Base-by-base conservation (phyloP, 2,329 filamentous ascomycete species). In the Akanthomyces muscarius region DNA sequence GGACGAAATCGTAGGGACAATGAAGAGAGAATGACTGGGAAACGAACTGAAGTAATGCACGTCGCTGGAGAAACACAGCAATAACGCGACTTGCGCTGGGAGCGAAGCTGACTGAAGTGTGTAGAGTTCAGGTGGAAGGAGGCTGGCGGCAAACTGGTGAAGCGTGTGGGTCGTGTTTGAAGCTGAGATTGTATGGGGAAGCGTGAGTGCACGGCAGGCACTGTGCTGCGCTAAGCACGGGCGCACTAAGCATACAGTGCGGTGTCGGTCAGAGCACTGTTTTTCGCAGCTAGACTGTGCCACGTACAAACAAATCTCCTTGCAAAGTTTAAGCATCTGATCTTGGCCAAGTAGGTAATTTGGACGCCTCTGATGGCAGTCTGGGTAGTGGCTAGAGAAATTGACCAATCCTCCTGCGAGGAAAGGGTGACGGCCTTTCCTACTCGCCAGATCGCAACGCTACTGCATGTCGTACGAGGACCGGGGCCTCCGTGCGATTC, bases 21-120 rank as follows among this genome's bases (percentile, higher is more conserved):
- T 28, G 62, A 60, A 59, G 28, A 50, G 42, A 30, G 23, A 53
- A 48, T 25, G 52, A 47, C 23, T 42, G 28, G 55, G 41, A n/a
- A 63, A 63, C 62, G 54, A 63, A 63, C 62, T 54, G 44, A 50
- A 58, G 28, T 63, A 59, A 63, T 63, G 54, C 50, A 50, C 42
- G 55, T 55, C 55, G 62, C 48, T 44, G 2, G 33, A 52, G 28
- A 16, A 48, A 63, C 36, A 48, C 54, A 59, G 48, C 55, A 54
- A 54, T 59, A 50, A 59, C 47, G 55, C 62, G 62, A 54, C 48
- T 30, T 55, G 62, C 55, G 62, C 55, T 52, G 25, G 54, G 28
- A 48, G 54, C 50, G 62, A 59, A 54, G 54, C 38, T 56, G 41
- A 53, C 33, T 44, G n/a, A n/a, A 50, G 21, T 47, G 48, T 63